Evolutionary conservation across 345 rosid genomes (phyloP).

Genomic region (Microthlaspi erraticum): DNA sequence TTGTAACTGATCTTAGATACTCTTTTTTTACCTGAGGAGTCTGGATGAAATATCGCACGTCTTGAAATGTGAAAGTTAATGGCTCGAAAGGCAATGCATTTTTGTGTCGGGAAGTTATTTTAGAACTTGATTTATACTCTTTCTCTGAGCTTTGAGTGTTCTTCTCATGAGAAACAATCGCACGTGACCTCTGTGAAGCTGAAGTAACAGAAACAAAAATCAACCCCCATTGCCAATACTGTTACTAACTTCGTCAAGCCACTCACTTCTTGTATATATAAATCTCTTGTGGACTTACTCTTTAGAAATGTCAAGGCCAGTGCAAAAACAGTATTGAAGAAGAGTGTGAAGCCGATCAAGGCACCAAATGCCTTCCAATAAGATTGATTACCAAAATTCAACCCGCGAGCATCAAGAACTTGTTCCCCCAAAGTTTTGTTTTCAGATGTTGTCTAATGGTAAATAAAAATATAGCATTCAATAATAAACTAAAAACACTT

Average conservation of each 20-base stretch:
- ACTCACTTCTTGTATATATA: slow-evolving; percentile 4
- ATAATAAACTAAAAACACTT: background rate
- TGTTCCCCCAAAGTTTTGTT: slow-evolving; percentile 49
- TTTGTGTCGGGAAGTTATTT: slow-evolving; percentile 2
- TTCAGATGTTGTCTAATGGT: slow-evolving; percentile 41
- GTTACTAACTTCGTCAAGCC: slow-evolving; percentile 5
- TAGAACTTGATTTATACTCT: background rate
- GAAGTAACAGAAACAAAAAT: background rate
- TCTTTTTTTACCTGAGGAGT: slow-evolving; percentile 48
- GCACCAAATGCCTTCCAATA: slow-evolving; percentile 61
- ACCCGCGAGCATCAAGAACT: slow-evolving; percentile 60
- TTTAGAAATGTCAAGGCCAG: slow-evolving; percentile 58
- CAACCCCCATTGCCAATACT: background rate
- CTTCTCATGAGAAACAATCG: slow-evolving; percentile 32
- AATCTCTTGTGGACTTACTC: slow-evolving; percentile 48
- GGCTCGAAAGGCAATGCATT: slow-evolving; percentile 68
- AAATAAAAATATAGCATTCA: background rate
- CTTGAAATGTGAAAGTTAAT: slow-evolving; percentile 57
- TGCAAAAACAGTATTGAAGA: slow-evolving; percentile 59
- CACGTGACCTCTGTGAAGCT: slow-evolving; percentile 36
- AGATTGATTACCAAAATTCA: slow-evolving; percentile 55
- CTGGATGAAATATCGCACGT: slow-evolving; percentile 63
- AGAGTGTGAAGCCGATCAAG: slow-evolving; percentile 56
- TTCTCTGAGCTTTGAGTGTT: slow-evolving; percentile 1
- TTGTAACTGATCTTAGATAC: background rate